phyloP scores from a whole-genome alignment of 495 filamentous ascomycete genomes.

The Hyphodiscus hymeniophilus region DNA sequence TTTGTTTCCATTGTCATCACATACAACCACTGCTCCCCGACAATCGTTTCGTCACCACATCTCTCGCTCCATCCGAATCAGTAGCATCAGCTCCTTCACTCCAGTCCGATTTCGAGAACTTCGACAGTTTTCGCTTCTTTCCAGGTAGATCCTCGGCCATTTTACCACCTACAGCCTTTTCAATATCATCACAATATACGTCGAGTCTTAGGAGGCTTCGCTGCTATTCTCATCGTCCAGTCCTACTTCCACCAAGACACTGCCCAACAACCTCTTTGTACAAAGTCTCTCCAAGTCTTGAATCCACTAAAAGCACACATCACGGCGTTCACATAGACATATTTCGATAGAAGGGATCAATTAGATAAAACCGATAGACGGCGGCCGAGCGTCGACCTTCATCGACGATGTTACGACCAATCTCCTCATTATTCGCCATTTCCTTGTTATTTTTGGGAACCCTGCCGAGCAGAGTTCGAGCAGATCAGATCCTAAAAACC shows the following conservation, averaged over 20 bases:
- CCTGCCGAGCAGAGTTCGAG: conserved; percentile 30
- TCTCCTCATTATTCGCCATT: conserved; percentile 14
- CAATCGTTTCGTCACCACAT: not conserved
- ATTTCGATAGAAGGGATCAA: not conserved
- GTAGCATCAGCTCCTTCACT: not conserved
- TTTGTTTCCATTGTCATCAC: not conserved
- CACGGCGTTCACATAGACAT: not conserved
- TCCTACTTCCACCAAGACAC: not conserved
- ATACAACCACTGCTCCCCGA: not conserved
- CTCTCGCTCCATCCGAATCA: not conserved
- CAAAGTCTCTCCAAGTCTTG: not conserved
- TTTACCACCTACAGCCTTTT: conserved; percentile 1
- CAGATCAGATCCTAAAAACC: conserved; percentile 69
- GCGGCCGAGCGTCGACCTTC: not conserved
- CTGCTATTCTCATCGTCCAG: not conserved
- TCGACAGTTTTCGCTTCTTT: conserved; percentile 15
- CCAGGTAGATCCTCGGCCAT: conserved; percentile 19
- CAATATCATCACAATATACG: not conserved
- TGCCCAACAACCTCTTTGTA: not conserved
- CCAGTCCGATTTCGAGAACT: not conserved
- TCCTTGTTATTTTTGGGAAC: conserved; percentile 23
- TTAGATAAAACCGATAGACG: not conserved
- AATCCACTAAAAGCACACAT: not conserved
- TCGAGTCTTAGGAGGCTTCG: not conserved
- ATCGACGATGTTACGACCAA: conserved; percentile 17